Conservation (phyloP, 305 asterid species). For the Fraxinus floribunda region DNA sequence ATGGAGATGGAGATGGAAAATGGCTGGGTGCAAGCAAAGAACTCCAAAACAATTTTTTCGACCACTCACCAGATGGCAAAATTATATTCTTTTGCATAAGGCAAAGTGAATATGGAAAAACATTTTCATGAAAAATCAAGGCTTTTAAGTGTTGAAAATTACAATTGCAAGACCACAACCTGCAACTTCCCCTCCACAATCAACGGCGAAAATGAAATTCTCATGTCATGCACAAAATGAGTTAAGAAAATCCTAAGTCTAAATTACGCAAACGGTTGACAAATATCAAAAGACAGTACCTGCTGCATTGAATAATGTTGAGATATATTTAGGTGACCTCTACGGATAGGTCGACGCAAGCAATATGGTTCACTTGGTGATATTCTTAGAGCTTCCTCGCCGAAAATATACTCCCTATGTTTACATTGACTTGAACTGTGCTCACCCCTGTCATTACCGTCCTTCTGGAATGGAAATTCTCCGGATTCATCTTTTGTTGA, state of each 20-base stretch:
- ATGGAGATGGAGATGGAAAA: background rate
- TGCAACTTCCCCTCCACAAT: conserved; percentile 11
- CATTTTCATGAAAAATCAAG: conserved; percentile 8
- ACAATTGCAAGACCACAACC: conserved; percentile 12
- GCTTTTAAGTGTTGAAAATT: conserved; percentile 9
- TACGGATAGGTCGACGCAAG: conserved; percentile 89
- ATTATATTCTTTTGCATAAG: conserved; percentile 6
- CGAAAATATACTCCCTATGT: conserved; percentile 74
- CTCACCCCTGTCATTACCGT: conserved; percentile 43
- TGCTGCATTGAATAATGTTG: conserved; percentile 82
- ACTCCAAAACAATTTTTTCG: background rate
- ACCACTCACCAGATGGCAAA: conserved; percentile 8
- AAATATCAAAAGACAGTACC: conserved; percentile 41
- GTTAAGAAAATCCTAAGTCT: conserved; percentile 16
- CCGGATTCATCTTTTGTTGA: conserved; percentile 26
- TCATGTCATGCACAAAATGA: conserved; percentile 7
- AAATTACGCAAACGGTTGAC: background rate
- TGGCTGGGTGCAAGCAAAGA: background rate
- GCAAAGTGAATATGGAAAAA: conserved; percentile 8
- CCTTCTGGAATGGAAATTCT: conserved; percentile 41
- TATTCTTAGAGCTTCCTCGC: conserved; percentile 91
- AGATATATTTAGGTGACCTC: conserved; percentile 94
- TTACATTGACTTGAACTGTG: conserved; percentile 45
- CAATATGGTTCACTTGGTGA: conserved; percentile 80
- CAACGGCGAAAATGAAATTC: background rate